Base-by-base conservation (phyloP, 2,329 filamentous ascomycete species). In the Fusarium chuoi region DNA sequence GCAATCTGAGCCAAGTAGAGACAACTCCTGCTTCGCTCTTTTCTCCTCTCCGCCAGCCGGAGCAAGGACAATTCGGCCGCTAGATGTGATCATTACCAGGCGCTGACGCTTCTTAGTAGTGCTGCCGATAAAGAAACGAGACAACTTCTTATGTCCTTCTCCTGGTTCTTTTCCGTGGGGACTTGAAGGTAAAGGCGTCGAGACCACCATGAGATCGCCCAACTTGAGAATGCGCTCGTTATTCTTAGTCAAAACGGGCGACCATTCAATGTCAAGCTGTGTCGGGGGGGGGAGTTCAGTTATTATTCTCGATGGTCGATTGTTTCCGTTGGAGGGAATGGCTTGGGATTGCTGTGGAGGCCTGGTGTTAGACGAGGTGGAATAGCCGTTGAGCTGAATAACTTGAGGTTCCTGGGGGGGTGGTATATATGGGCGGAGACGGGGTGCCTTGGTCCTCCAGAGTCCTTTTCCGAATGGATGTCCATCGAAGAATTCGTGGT, bases 181-280 rank as follows among this genome's bases (percentile, higher is more conserved):
- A 70, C 91, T 93, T 78, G 94, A 93, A 15, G 93, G 89, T 60
- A 95, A 88, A 15, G 95, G 93, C 6, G 94, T 90, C 11, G 94
- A 93, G 44, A 94, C 87, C 13, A 99, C 95, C 82, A 95, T 89
- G 72, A 98, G 85, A 78, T 99, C 98, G 5, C 96, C 96, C 28
- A 99, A 87, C 82, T 97, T 98, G 71, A 99, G 83, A 75, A 99
- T 99, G 41, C 96, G 90, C 83, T 99, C 96, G 79, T 98, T 98
- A 68, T 91, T 92, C 78, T 92, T 91, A 15, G 94, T 98, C 62
- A 99, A 86, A 9, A 99, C 95, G 2, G 96, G 96, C 2, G 96
- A 98, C 96, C 96, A 99, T 83, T 99, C 96, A 65, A 99, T 97
- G 79, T 99, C 96, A 33, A 99, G 86, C 81, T 98, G 96, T 57